phyloP scores from a whole-genome alignment of 768 basidiomycete genomes.

The Podaxis sp. region DNA sequence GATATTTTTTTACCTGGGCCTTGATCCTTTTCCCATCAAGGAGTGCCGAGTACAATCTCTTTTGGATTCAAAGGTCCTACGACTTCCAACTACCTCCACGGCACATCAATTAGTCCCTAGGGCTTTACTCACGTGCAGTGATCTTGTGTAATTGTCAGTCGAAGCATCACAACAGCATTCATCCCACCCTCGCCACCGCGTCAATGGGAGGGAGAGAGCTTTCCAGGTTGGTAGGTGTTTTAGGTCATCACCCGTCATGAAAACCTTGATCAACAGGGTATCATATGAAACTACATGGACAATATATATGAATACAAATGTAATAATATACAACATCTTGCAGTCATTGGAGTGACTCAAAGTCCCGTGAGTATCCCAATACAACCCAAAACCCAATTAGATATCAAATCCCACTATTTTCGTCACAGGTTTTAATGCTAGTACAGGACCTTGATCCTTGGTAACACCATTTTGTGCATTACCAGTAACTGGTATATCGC shows the following conservation, averaged over 20 bases:
- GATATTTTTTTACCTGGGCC: not conserved
- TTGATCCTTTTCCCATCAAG: not conserved
- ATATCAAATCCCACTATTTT: conserved; percentile 56
- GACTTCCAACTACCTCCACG: too few relatives aligned
- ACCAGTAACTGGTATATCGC: conserved; percentile 46
- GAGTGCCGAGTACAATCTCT: too few relatives aligned
- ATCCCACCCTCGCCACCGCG: too few relatives aligned
- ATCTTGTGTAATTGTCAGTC: too few relatives aligned
- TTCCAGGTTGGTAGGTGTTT: too few relatives aligned
- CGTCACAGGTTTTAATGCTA: conserved; percentile 54
- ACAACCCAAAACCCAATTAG: conserved; percentile 8
- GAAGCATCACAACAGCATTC: too few relatives aligned
- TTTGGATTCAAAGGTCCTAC: too few relatives aligned
- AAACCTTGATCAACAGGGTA: not conserved
- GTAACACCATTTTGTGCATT: conserved; percentile 32
- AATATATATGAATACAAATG: not conserved
- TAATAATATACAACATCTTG: not conserved
- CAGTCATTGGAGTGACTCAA: not conserved
- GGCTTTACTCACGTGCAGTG: too few relatives aligned
- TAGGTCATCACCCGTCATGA: too few relatives aligned
- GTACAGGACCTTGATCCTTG: conserved; percentile 44
- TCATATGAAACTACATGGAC: not conserved
- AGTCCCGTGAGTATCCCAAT: not conserved
- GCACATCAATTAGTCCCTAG: too few relatives aligned
- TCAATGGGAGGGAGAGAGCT: too few relatives aligned